Evolutionary conservation across 2,329 filamentous ascomycete genomes (phyloP).

Genomic region (Fusarium pseudograminearum): DNA sequence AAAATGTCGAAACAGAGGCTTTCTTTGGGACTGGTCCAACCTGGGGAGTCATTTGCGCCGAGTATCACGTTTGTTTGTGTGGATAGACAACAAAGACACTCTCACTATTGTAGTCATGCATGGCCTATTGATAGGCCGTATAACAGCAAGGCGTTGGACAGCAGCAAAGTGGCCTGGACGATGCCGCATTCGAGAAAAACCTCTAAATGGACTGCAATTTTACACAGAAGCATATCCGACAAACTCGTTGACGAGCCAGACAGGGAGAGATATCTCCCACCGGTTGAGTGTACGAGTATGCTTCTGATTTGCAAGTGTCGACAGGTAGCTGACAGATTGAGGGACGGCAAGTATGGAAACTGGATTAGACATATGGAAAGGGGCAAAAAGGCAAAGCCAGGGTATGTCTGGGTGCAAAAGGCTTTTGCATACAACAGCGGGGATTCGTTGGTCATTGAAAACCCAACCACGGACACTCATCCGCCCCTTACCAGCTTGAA

Average conservation of each 20-base stretch:
- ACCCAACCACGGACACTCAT: not conserved
- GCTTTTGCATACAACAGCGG: not conserved
- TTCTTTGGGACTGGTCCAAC: not conserved
- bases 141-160: too few relatives aligned
- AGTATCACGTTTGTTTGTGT: not conserved
- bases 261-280: not conserved
- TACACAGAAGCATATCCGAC: not conserved
- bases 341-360: not conserved
- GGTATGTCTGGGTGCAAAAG: not conserved
- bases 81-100: fast-evolving
- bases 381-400: not conserved
- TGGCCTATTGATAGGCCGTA: not conserved
- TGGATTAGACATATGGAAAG: not conserved
- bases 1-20: not conserved
- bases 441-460: not conserved
- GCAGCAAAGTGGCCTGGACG: fast-evolving
- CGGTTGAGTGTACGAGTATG: too few relatives aligned
- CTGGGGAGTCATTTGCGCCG: not conserved
- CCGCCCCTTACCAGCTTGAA: not conserved
- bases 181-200: not conserved
- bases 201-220: not conserved
- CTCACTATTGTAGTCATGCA: not conserved
- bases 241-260: not conserved
- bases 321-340: not conserved
- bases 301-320: not conserved